phyloP scores from a whole-genome alignment of 495 filamentous ascomycete genomes.

The Margaritispora aquatica region DNA sequence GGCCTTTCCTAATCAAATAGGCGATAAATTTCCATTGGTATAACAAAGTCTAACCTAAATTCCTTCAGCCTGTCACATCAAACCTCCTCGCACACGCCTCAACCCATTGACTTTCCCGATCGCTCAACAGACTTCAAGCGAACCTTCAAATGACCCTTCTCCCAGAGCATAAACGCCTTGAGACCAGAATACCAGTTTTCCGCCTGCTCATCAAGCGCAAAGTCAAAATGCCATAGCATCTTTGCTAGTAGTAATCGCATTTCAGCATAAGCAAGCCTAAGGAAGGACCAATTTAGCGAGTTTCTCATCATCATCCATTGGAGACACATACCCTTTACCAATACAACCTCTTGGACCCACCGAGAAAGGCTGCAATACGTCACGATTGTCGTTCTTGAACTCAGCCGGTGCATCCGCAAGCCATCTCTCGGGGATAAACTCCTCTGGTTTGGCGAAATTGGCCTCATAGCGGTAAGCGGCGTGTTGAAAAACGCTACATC shows the following conservation, averaged over 20 bases:
- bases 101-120: neutral
- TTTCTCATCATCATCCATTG: neutral
- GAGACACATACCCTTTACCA: slow-evolving; percentile 25
- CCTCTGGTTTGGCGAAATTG: slow-evolving; percentile 8
- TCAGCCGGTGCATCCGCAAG: slow-evolving; percentile 21
- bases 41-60: neutral
- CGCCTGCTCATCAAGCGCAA: slow-evolving; percentile 23
- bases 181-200: slow-evolving; percentile 1
- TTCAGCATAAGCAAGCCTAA: slow-evolving; percentile 43
- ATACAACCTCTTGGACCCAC: slow-evolving; percentile 41
- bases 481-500: neutral
- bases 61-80: too few relatives aligned
- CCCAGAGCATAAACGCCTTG: slow-evolving; percentile 1
- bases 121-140: neutral
- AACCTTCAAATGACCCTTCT: slow-evolving; percentile 4
- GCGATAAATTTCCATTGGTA: too few relatives aligned
- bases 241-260: slow-evolving; percentile 45
- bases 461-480: slow-evolving; percentile 6
- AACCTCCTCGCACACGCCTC: neutral
- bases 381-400: slow-evolving; percentile 29
- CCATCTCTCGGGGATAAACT: slow-evolving; percentile 28
- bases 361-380: slow-evolving; percentile 38
- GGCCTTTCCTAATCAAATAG: too few relatives aligned
- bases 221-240: slow-evolving; percentile 47
- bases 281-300: neutral